phyloP scores from a whole-genome alignment of 192 early-diverging fungal species.

The Podila minutissima region DNA sequence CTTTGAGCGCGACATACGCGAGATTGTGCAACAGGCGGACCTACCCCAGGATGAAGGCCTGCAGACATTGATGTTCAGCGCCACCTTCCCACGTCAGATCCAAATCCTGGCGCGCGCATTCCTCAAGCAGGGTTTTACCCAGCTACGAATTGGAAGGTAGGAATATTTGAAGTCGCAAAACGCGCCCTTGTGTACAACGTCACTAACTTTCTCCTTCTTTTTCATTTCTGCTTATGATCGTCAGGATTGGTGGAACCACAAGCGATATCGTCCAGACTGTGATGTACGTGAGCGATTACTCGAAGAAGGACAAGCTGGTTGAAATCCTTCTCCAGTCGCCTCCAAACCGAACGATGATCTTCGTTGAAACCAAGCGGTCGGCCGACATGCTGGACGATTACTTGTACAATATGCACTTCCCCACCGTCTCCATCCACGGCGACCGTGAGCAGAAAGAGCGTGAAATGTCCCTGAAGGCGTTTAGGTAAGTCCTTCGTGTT shows the following conservation, averaged over 20 bases:
- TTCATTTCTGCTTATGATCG: slow-evolving; percentile 21
- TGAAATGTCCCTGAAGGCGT: slow-evolving; percentile 76
- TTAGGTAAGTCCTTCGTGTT: slow-evolving; percentile 57
- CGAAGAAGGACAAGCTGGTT: slow-evolving; percentile 66
- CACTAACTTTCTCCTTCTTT: slow-evolving; percentile 10
- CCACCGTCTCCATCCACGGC: slow-evolving; percentile 87
- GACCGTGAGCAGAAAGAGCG: slow-evolving; percentile 84
- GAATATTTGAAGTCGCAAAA: slow-evolving; percentile 72
- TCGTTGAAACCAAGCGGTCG: slow-evolving; percentile 84
- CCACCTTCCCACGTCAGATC: slow-evolving; percentile 96
- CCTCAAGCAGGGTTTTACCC: slow-evolving; percentile 78
- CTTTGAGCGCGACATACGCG: slow-evolving; percentile 92
- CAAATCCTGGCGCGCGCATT: slow-evolving; percentile 94
- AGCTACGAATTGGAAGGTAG: slow-evolving; percentile 89
- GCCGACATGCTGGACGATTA: slow-evolving; percentile 83
- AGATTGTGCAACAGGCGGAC: slow-evolving; percentile 83
- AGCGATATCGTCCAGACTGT: slow-evolving; percentile 52
- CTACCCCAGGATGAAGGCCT: slow-evolving; percentile 73
- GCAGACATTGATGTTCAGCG: slow-evolving; percentile 97
- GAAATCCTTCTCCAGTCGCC: slow-evolving; percentile 58
- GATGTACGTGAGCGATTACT: slow-evolving; percentile 67
- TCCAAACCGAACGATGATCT: slow-evolving; percentile 78
- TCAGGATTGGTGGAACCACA: slow-evolving; percentile 45
- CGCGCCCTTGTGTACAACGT: slow-evolving; percentile 54
- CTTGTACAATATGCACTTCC: slow-evolving; percentile 72